Percentiles rank a stretch among this genome's conserved stretches.
These are phyloP conservation scores for Capsicum baccatum DNA, from an alignment of 257 asterid genomes.

Conservation along the genomic window DNA sequence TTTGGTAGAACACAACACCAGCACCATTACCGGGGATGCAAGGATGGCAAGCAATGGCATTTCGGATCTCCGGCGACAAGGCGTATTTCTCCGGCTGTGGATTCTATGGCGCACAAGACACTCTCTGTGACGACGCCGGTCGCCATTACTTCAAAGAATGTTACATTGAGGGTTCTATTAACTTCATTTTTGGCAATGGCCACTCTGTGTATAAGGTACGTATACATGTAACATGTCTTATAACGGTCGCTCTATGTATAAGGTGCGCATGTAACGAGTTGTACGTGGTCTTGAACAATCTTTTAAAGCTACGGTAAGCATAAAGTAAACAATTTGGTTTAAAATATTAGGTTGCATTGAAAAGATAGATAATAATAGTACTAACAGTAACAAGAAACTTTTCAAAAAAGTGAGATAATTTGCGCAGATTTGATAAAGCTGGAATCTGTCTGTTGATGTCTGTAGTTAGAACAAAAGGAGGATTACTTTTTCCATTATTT, in stretches of 20 bases:
- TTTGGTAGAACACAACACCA: conserved; percentile 74
- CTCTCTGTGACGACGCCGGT: conserved; percentile 86
- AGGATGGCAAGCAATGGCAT: conserved; percentile 94
- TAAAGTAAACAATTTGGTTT: too few species aligned
- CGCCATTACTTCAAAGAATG: conserved; percentile 49
- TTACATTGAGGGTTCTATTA: conserved; percentile 67
- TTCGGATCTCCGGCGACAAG: conserved; percentile 52
- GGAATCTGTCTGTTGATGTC: conserved; percentile 39
- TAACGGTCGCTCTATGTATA: too few species aligned
- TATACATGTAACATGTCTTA: background rate
- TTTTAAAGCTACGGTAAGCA: too few species aligned
- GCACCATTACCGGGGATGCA: conserved; percentile 92
- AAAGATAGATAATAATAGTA: conserved; percentile 3
- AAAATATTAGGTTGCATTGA: background rate
- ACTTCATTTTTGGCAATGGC: conserved; percentile 91
- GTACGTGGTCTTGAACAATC: too few species aligned
- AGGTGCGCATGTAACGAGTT: too few species aligned
- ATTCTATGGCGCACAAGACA: conserved; percentile 88
- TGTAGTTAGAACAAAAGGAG: conserved; percentile 32
- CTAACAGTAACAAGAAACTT: background rate
- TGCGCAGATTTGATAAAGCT: conserved; percentile 35
- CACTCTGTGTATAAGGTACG: conserved; percentile 63
- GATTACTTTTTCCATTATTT: conserved; percentile 26
- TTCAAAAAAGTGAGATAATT: conserved; percentile 14
- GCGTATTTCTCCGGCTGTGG: conserved; percentile 67